Evolutionary conservation across 2,329 filamentous ascomycete genomes (phyloP).

Genomic region (Colletotrichum gigasporum): DNA sequence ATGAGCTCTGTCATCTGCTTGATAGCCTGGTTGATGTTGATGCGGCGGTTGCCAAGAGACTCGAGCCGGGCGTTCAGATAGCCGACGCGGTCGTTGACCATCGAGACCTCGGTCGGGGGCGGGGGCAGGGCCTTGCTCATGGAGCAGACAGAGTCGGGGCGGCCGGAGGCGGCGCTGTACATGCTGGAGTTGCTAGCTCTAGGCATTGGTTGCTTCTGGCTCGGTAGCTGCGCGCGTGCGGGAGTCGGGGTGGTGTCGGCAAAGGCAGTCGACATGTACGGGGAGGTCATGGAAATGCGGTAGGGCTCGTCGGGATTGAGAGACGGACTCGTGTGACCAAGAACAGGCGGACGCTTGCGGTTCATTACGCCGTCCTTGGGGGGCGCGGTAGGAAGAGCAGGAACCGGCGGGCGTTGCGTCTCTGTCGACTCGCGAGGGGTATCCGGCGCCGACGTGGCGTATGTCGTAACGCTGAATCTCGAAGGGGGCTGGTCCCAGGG

Average conservation of each 20-base stretch:
- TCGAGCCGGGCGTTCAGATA: slow-evolving; percentile 73
- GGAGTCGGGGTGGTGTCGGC: slow-evolving; percentile 23
- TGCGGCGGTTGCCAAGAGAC: slow-evolving; percentile 71
- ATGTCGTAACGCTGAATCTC: slow-evolving; percentile 72
- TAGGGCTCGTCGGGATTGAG: slow-evolving; percentile 38
- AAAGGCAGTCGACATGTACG: slow-evolving; percentile 42
- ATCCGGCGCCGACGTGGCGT: slow-evolving; percentile 60
- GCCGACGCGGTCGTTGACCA: slow-evolving; percentile 71
- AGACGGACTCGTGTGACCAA: slow-evolving; percentile 34
- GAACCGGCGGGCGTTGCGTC: slow-evolving; percentile 47
- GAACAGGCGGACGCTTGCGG: slow-evolving; percentile 46
- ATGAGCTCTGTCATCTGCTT: slow-evolving; percentile 82
- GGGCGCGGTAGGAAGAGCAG: slow-evolving; percentile 46
- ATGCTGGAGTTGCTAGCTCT: slow-evolving; percentile 13
- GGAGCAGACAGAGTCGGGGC: slow-evolving; percentile 44
- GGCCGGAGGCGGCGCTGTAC: slow-evolving; percentile 22
- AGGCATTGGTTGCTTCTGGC: slow-evolving; percentile 20
- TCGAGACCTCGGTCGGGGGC: slow-evolving; percentile 66
- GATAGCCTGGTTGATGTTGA: slow-evolving; percentile 78
- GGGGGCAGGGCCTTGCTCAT: slow-evolving; percentile 68
- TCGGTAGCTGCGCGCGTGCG: slow-evolving; percentile 28
- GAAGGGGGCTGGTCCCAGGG: slow-evolving; percentile 64
- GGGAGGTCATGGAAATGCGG: slow-evolving; percentile 45
- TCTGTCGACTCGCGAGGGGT: slow-evolving; percentile 50
- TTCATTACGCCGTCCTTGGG: slow-evolving; percentile 49